phyloP scores from a whole-genome alignment of 176 grass and related monocot species.

The Dendrocalamus sinicus region DNA sequence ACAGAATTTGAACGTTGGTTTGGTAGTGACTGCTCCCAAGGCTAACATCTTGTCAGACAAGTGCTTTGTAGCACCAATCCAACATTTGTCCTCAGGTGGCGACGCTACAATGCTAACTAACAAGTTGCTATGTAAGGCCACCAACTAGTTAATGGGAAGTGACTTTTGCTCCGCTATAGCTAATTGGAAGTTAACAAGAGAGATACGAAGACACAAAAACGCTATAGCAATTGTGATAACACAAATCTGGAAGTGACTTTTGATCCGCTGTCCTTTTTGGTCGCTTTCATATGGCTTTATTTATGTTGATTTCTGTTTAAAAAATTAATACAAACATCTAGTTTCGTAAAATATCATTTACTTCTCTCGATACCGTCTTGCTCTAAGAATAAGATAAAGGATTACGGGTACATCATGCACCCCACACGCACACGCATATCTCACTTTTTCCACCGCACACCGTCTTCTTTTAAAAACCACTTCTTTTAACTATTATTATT shows the following conservation, averaged over 20 bases:
- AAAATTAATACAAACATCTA: too few species aligned
- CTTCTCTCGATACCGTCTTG: too few species aligned
- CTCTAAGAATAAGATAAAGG: too few species aligned
- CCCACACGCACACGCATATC: too few species aligned
- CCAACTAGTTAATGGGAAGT: neutral
- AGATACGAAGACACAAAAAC: neutral
- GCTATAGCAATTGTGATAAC: neutral
- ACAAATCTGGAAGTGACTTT: constrained; percentile 29
- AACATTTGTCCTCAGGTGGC: neutral
- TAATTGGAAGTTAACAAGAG: too few species aligned
- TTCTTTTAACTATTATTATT: too few species aligned
- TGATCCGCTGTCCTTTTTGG: neutral
- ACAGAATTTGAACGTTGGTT: neutral
- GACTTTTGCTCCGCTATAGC: too few species aligned
- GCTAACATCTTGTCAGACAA: neutral
- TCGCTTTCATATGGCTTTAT: neutral
- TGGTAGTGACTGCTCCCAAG: neutral
- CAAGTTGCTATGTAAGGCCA: neutral
- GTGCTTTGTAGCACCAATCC: neutral
- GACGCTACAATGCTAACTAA: neutral
- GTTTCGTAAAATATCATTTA: too few species aligned
- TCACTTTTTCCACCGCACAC: too few species aligned
- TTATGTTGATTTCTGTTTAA: too few species aligned
- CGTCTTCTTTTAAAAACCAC: too few species aligned
- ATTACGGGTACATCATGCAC: too few species aligned